phyloP scores from a whole-genome alignment of 2,329 filamentous ascomycete genomes.

The Xylariales sp. region DNA sequence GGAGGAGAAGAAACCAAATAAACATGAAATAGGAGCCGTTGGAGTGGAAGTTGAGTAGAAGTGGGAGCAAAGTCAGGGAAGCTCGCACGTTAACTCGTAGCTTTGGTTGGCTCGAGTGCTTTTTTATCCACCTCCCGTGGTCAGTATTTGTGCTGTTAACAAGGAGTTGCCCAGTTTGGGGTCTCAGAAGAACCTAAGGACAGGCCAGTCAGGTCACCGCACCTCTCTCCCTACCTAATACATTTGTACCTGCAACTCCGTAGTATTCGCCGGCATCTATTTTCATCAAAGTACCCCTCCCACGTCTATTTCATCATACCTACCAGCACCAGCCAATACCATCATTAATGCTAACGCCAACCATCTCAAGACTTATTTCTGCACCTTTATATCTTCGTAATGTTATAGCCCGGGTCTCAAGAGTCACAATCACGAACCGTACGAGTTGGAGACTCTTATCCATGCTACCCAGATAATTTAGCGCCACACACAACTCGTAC shows the following conservation, averaged over 20 bases:
- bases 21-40: neutral
- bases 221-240: slow-evolving; percentile 34
- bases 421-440: neutral
- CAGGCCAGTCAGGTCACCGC: slow-evolving; percentile 36
- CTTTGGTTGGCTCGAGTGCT: slow-evolving; percentile 2
- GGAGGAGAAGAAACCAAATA: too few relatives aligned
- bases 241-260: slow-evolving; percentile 23
- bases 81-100: neutral
- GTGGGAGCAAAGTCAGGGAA: slow-evolving; percentile 3
- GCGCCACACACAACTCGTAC: neutral
- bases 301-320: slow-evolving; percentile 20
- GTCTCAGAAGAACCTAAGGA: slow-evolving; percentile 31
- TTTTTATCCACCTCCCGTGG: neutral
- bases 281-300: slow-evolving; percentile 31
- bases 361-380: neutral
- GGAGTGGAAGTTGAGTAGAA: neutral
- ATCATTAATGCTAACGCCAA: slow-evolving; percentile 12
- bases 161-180: slow-evolving; percentile 22
- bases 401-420: neutral
- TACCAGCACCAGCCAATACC: slow-evolving; percentile 5
- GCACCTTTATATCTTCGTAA: slow-evolving; percentile 21
- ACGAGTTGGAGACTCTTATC: neutral
- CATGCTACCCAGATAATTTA: neutral
- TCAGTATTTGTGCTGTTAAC: slow-evolving; percentile 10
- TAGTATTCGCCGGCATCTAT: slow-evolving; percentile 33